These are phyloP conservation scores for Crepidotus variabilis DNA, from an alignment of 768 basidiomycete species.

Conservation along the genomic window DNA sequence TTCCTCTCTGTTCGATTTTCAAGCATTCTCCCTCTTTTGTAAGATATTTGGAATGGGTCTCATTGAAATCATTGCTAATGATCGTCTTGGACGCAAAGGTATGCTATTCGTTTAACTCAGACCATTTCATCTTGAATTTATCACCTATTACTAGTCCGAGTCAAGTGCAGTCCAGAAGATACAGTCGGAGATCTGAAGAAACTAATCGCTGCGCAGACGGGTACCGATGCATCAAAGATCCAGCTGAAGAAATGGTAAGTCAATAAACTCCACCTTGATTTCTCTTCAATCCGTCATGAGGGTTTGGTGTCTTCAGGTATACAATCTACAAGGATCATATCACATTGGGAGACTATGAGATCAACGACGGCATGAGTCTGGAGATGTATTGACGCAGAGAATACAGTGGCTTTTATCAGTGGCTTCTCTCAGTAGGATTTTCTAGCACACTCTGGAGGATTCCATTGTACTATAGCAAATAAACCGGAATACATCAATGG, in stretches of 20 bases:
- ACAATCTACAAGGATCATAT: conserved; percentile 96
- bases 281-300: not conserved
- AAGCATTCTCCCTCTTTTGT: no score
- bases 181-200: conserved; percentile 97
- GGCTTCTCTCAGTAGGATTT: not conserved
- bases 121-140: not conserved
- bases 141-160: conserved; percentile 60
- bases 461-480: not conserved
- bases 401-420: not conserved
- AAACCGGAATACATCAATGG: no score
- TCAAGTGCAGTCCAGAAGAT: conserved; percentile 93
- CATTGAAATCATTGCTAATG: conserved; percentile 86
- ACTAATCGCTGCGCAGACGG: conserved; percentile 94
- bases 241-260: conserved; percentile 94
- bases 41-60: no score
- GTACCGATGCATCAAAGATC: conserved; percentile 83
- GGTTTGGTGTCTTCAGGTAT: conserved; percentile 54
- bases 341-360: conserved; percentile 88
- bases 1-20: no score
- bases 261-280: not conserved
- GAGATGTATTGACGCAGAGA: conserved; percentile 70
- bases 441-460: not conserved
- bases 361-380: conserved; percentile 88
- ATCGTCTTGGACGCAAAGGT: conserved; percentile 95
- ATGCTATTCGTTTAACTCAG: conserved; percentile 6